Conservation (phyloP, 1,139 yeast genomes). For the Candida pseudocylindracea region DNA sequence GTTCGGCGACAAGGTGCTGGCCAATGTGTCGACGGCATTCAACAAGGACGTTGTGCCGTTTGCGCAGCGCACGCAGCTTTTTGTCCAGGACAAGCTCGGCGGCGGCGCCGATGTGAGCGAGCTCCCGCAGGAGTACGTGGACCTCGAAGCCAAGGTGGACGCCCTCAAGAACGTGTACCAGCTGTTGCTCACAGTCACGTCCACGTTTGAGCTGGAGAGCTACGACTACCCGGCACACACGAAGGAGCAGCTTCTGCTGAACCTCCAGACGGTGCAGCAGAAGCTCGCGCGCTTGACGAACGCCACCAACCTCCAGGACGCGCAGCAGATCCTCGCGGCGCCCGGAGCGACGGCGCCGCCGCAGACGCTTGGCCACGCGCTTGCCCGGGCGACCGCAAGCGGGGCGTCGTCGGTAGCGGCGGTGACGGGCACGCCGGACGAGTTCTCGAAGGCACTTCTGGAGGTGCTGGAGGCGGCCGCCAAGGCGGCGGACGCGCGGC, state of each 20-base stretch:
- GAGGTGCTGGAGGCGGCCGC: constrained; percentile 20
- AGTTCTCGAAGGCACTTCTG: constrained; percentile 19
- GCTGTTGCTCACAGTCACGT: constrained; percentile 50
- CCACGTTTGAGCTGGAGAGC: constrained; percentile 50
- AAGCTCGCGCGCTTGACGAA: constrained; percentile 10
- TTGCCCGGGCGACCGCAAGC: constrained; percentile 53
- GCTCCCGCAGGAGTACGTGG: constrained; percentile 63
- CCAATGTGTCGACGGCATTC: constrained; percentile 11
- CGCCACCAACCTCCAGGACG: constrained; percentile 67
- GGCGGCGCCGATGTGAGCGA: constrained; percentile 56
- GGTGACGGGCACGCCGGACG: constrained; percentile 20
- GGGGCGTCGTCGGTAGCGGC: constrained; percentile 12
- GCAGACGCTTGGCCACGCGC: constrained; percentile 69
- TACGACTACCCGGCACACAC: constrained; percentile 74
- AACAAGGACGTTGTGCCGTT: constrained; percentile 29
- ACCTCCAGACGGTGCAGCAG: constrained; percentile 12
- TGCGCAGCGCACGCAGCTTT: constrained; percentile 64
- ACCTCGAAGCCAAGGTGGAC: constrained; percentile 55
- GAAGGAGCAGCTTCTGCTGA: constrained; percentile 51
- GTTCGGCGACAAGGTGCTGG: constrained; percentile 13
- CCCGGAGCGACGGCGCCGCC: constrained; percentile 43
- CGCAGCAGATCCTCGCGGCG: constrained; percentile 50
- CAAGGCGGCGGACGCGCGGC: constrained; percentile 65
- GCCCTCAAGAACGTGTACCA: constrained; percentile 52
- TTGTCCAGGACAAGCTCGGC: constrained; percentile 63